These are phyloP conservation scores for Scheffersomyces coipomensis DNA, from an alignment of 805 yeast genomes.

Conservation along the genomic window DNA sequence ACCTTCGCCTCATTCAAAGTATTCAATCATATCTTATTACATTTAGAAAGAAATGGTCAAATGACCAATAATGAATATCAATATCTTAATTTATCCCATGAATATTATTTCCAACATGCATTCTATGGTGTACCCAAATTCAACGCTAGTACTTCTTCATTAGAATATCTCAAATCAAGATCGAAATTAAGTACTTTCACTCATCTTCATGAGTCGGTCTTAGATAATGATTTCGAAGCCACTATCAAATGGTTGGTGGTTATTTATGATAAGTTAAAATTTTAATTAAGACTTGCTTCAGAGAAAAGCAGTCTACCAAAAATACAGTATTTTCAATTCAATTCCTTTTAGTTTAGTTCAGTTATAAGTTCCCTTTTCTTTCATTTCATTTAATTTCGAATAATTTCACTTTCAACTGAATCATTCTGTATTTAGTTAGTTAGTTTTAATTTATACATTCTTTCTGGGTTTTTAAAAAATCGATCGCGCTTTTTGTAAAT, in stretches of 20 bases:
- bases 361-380: too few relatives aligned
- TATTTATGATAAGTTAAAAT: constrained; percentile 20
- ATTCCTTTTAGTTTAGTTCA: too few relatives aligned
- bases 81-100: constrained; percentile 9
- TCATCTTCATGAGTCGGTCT: constrained; percentile 16
- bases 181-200: constrained; percentile 16
- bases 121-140: constrained; percentile 21
- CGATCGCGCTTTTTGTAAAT: too few relatives aligned
- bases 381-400: too few relatives aligned
- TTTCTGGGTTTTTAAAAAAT: too few relatives aligned
- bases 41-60: constrained; percentile 28
- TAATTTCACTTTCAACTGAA: too few relatives aligned
- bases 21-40: constrained; percentile 51
- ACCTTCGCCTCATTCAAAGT: constrained; percentile 57
- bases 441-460: too few relatives aligned
- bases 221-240: constrained; percentile 19
- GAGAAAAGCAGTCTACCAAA: too few relatives aligned
- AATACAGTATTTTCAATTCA: too few relatives aligned
- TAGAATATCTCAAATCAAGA: constrained; percentile 3
- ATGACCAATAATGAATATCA: constrained; percentile 16
- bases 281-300: too few relatives aligned
- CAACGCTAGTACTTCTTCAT: constrained; percentile 2
- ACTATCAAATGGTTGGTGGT: constrained; percentile 22
- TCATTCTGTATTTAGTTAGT: too few relatives aligned
- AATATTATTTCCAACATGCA: constrained; percentile 15